These are phyloP conservation scores for Coleophoma cylindrospora DNA, from an alignment of 2,329 filamentous ascomycete genomes.

Conservation along the genomic window DNA sequence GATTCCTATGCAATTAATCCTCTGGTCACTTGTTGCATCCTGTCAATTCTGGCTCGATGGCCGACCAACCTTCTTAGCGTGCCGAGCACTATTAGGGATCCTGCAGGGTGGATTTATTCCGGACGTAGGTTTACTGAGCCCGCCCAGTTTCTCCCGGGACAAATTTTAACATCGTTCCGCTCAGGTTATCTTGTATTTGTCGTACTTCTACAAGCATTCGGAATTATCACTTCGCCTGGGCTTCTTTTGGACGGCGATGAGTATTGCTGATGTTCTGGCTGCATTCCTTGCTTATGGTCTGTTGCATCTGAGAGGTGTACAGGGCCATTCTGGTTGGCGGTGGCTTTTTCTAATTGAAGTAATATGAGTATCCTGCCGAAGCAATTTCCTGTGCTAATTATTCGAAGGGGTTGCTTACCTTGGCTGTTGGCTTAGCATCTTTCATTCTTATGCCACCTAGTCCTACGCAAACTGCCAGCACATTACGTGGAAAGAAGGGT, in stretches of 20 bases:
- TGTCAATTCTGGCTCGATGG: slow-evolving; percentile 32
- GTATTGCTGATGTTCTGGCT: slow-evolving; percentile 42
- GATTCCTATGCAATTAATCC: slow-evolving; percentile 46
- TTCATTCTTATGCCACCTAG: slow-evolving; percentile 53
- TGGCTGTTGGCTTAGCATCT: slow-evolving; percentile 43
- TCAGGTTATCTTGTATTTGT: slow-evolving; percentile 52
- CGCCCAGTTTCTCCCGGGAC: too few relatives aligned
- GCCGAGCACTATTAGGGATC: slow-evolving; percentile 20
- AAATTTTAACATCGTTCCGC: slow-evolving; percentile 16
- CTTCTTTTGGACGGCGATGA: slow-evolving; percentile 61
- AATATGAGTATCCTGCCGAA: slow-evolving; percentile 17
- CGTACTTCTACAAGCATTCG: slow-evolving; percentile 65
- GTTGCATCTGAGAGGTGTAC: slow-evolving; percentile 45
- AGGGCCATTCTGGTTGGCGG: slow-evolving; percentile 50
- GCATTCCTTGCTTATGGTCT: slow-evolving; percentile 53
- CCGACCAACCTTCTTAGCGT: slow-evolving; percentile 28
- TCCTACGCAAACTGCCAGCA: slow-evolving; percentile 55
- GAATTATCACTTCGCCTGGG: slow-evolving; percentile 60
- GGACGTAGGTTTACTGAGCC: slow-evolving; percentile 34
- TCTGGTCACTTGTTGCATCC: slow-evolving; percentile 51
- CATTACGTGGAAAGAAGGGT: slow-evolving; percentile 51
- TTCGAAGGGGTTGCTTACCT: slow-evolving; percentile 36
- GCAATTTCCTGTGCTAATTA: neutral
- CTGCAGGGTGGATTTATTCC: slow-evolving; percentile 49
- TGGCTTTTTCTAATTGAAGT: slow-evolving; percentile 44